Base-by-base conservation (phyloP, 148 eudicot genomes). In the Silene conica region DNA sequence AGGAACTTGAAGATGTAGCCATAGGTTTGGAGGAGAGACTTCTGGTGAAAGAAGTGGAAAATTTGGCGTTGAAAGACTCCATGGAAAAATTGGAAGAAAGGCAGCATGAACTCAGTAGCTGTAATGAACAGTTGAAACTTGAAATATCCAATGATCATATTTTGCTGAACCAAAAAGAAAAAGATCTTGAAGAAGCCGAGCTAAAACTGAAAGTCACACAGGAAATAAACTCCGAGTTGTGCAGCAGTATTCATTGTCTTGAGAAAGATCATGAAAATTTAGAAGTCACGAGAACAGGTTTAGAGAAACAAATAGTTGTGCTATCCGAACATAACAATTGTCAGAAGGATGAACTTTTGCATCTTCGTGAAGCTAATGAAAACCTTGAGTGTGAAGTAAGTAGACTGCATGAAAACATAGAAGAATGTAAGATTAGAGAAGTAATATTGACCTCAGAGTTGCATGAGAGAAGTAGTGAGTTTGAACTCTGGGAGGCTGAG, bases 401-500 rank as follows among this genome's bases (percentile, higher is more conserved):
- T 34, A 79, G 73, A 57, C 70, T 92, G 71, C 84, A 67, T 64
- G 90, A 86, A 78, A 90, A 92, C 75, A 60, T 88, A 50, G 96
- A 89, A 77, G 97, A 86, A 55, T 80, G 77, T 46, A 85, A 71
- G 64, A 83, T 82, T 55, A 83, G 82, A 78, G 96, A 92, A 82
- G 96, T 87, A 77, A 79, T 81, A 65, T 82, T 92, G 79, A 77
- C 78, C 55, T 87, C 85, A 1, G 96, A 92, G 83, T 84, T 95
- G 45, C 85, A 86, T 61, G 96, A 89, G 79, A 86, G 83, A 60
- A 86, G 83, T 81, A 79, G 84, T 66, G 99, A 90, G 76, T 90
- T 81, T 82, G 89, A 92, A 79, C 82, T 95, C 19, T 92, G 96
- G 92, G 99, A 95, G 63, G 87, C 90, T 63, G 97, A 95, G 75